These are phyloP conservation scores for Rhodotorula sp. DNA, from an alignment of 1,284 basidiomycete genomes.

Conservation along the genomic window DNA sequence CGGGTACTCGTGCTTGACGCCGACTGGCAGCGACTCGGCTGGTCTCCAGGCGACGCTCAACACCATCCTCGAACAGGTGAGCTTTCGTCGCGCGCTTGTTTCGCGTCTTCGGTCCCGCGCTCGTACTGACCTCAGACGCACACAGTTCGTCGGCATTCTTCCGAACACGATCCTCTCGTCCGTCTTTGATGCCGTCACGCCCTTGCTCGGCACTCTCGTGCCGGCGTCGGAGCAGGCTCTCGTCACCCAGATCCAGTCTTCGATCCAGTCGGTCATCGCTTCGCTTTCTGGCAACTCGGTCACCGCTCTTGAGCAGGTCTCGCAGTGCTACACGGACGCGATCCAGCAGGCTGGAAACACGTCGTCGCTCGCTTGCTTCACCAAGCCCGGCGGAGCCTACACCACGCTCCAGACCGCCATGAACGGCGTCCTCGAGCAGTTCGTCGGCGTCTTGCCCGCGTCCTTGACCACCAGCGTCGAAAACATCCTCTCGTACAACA, in stretches of 20 bases:
- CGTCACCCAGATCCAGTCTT: conserved; percentile 40
- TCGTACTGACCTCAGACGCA: too few species aligned
- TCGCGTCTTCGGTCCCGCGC: not conserved
- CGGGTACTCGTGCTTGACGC: conserved; percentile 41
- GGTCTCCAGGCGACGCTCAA: conserved; percentile 38
- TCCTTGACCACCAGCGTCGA: conserved; percentile 27
- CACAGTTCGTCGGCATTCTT: conserved; percentile 42
- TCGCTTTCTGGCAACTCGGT: conserved; percentile 39
- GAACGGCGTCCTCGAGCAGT: conserved; percentile 41
- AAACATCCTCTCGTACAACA: conserved; percentile 39
- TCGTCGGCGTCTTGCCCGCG: conserved; percentile 40
- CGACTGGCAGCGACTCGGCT: conserved; percentile 28
- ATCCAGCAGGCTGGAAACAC: conserved; percentile 40
- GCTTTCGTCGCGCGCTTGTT: not conserved
- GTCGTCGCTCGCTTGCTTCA: conserved; percentile 39
- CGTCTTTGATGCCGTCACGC: conserved; percentile 40
- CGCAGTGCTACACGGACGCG: conserved; percentile 38
- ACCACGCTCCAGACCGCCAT: conserved; percentile 39
- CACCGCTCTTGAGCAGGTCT: conserved; percentile 37
- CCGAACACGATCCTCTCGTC: conserved; percentile 40
- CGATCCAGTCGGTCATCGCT: conserved; percentile 40
- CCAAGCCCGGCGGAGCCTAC: conserved; percentile 33
- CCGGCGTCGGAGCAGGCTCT: conserved; percentile 33
- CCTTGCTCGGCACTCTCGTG: conserved; percentile 38
- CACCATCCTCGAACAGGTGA: conserved; percentile 41